Evolutionary conservation across 495 filamentous ascomycete species (phyloP), one percentile per base, ranked within the genome.

Genomic region (Tuber aestivum): DNA sequence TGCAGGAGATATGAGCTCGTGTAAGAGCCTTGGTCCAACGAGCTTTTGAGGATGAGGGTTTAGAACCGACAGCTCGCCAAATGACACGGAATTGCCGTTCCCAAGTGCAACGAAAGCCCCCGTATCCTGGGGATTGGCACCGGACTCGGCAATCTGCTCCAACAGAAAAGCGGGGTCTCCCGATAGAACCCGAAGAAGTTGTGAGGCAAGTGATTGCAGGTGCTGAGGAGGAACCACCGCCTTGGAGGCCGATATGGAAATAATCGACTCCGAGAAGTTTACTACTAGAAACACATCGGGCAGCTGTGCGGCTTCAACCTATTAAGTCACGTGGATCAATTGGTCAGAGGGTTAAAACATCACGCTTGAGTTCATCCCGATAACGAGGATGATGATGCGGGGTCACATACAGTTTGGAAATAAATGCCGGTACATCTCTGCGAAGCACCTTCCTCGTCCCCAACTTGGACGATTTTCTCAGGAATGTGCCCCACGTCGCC

Each of bases 1-100:
- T 42, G 20, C 75, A n/a, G 77, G 65, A 75, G 78, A 78, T 40
- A 92, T 87, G 3, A 94, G 85, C n/a, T 90, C 82, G 81, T 93
- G 92, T 9, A 94, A 86, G 21, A 92, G 84, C 42, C 83, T 74
- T n/a, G 91, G 90, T 1, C 92, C 92, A 16, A 86, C 82, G 20
- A 92, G 77, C 9, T 78, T 77, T 61, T 74, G 73, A n/a, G 91
- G 90, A 8, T 84, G 80, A 23, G 86, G 83, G 82, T 94, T 93
- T 41, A 90, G 81, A 73, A 92, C 87, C 0, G 92, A 92, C n/a
- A 90, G 78, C 40, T 69, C 73, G 10, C 42, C 44, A 32, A 32
- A 69, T 18, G 56, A 18, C 73, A 48, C 70, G 4, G 44, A 27
- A 5, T 38, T 12, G 38, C 27, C 41, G 8, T 35, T 65, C 27